phyloP scores from a whole-genome alignment of 371 early-diverging fungal species.

The Mucor plumbeus region DNA sequence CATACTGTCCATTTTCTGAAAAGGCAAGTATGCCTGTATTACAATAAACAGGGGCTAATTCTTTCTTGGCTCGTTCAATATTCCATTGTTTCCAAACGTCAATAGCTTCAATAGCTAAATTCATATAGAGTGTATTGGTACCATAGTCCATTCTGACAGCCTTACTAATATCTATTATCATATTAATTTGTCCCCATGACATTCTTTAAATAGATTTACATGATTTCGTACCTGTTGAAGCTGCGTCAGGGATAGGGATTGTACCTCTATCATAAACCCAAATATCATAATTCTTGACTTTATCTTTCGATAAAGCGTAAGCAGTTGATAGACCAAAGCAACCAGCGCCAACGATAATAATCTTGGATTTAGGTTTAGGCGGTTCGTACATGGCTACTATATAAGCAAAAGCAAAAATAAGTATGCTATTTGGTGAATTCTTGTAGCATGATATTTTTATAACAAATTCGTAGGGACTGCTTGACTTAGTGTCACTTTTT shows the following conservation, averaged over 20 bases:
- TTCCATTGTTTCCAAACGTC: slow-evolving; percentile 49
- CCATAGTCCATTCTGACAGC: slow-evolving; percentile 57
- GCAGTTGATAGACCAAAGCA: slow-evolving; percentile 59
- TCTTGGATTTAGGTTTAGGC: slow-evolving; percentile 18
- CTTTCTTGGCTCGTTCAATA: slow-evolving; percentile 34
- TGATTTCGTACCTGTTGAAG: slow-evolving; percentile 40
- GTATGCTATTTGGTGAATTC: background rate
- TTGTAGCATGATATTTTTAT: background rate
- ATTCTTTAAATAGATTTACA: too few relatives aligned
- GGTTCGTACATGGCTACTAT: background rate
- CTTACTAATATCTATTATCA: slow-evolving; percentile 51
- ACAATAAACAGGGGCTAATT: slow-evolving; percentile 37
- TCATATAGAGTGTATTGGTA: slow-evolving; percentile 40
- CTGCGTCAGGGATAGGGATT: slow-evolving; percentile 52
- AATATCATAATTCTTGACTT: slow-evolving; percentile 34
- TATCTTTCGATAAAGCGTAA: slow-evolving; percentile 31
- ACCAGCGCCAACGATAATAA: slow-evolving; percentile 60
- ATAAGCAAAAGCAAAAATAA: background rate
- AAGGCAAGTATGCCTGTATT: slow-evolving; percentile 49
- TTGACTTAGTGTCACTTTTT: background rate
- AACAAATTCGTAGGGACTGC: background rate
- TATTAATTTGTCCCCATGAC: too few relatives aligned
- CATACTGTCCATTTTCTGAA: slow-evolving; percentile 32
- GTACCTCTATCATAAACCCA: slow-evolving; percentile 45
- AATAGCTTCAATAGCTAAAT: slow-evolving; percentile 48